Evolutionary conservation across 2,329 filamentous ascomycete genomes (phyloP).

Genomic region (Nakataea oryzae): DNA sequence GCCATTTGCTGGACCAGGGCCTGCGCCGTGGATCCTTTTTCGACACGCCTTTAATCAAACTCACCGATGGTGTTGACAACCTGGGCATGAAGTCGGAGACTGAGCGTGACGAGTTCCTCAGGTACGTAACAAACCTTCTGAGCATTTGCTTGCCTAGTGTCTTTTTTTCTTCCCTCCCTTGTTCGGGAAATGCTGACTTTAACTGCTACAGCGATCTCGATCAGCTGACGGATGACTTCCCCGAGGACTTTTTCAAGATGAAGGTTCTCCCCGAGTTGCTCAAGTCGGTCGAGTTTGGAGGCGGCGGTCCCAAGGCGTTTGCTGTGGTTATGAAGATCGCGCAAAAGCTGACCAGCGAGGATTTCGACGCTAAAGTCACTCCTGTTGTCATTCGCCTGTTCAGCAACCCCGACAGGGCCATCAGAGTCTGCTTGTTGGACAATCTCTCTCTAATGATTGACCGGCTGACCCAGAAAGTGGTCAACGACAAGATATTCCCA

Average conservation of each 20-base stretch:
- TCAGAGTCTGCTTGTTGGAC: constrained; percentile 84
- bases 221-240: constrained; percentile 82
- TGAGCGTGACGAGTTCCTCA: constrained; percentile 77
- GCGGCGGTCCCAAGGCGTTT: constrained; percentile 87
- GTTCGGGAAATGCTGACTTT: background rate
- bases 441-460: constrained; percentile 88
- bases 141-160: background rate
- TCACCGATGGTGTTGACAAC: constrained; percentile 88
- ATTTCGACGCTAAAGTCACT: constrained; percentile 75
- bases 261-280: constrained; percentile 90
- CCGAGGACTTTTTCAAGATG: constrained; percentile 96
- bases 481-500: constrained; percentile 95
- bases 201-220: constrained; percentile 54
- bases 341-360: constrained; percentile 74
- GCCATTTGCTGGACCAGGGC: constrained; percentile 84
- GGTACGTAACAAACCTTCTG: constrained; percentile 26
- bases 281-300: constrained; percentile 98
- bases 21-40: constrained; percentile 77
- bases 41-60: constrained; percentile 80
- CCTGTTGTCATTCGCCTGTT: constrained; percentile 85
- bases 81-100: constrained; percentile 76
- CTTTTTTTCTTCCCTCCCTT: too few species aligned
- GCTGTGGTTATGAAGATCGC: constrained; percentile 84
- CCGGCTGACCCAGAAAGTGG: constrained; percentile 72
- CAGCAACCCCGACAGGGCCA: constrained; percentile 79